Conservation (phyloP, 2,329 filamentous ascomycete genomes). For the Fusarium bulbicola region DNA sequence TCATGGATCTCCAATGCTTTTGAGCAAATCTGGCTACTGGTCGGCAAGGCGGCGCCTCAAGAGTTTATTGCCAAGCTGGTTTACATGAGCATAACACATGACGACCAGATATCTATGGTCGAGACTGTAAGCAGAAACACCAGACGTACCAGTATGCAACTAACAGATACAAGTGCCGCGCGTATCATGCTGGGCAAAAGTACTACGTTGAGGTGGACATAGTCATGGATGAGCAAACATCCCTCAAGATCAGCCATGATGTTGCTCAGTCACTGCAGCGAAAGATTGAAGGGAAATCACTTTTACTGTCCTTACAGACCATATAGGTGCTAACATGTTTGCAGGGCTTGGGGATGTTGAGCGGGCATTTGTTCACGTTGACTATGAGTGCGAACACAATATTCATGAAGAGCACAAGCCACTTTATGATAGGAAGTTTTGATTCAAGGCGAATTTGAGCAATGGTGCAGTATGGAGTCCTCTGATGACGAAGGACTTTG, state of each 20-base stretch:
- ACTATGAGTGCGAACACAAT: background rate
- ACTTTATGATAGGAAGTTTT: background rate
- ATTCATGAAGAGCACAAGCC: background rate
- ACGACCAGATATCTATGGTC: background rate
- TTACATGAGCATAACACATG: background rate
- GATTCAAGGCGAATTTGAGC: background rate
- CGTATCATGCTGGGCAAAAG: background rate
- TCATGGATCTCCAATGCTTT: background rate
- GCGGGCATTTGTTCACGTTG: background rate
- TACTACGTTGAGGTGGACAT: background rate
- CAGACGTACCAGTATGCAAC: accelerated
- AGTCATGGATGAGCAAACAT: background rate
- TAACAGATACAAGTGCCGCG: background rate
- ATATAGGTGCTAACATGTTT: background rate
- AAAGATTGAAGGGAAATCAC: background rate
- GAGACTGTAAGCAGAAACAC: background rate
- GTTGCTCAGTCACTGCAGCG: background rate
- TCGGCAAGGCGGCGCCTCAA: background rate
- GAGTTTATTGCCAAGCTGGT: background rate
- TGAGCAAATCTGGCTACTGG: background rate
- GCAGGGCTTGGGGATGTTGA: background rate
- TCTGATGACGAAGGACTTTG: background rate
- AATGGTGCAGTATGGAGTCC: background rate
- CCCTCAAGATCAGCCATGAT: conserved; percentile 1
- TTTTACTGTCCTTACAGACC: background rate